phyloP scores from a whole-genome alignment of 2,329 filamentous ascomycete species.

The Microthyrium microscopicum region DNA sequence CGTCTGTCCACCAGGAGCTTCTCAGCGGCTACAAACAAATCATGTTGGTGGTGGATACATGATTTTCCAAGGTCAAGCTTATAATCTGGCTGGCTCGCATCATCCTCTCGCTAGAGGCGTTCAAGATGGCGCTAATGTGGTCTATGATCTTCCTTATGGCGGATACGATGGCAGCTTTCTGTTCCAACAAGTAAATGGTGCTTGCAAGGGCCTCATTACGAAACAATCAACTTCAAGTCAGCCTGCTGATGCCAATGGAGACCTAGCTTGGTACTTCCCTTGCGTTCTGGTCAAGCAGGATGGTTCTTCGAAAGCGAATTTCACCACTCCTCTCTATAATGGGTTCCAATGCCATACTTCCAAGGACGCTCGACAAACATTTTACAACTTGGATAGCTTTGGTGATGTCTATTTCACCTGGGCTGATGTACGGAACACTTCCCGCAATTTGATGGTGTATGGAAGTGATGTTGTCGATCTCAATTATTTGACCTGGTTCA shows the following conservation, averaged over 20 bases:
- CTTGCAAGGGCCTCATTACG: slow-evolving; percentile 83
- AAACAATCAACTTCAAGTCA: slow-evolving; percentile 54
- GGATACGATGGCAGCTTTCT: slow-evolving; percentile 82
- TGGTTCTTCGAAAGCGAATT: slow-evolving; percentile 63
- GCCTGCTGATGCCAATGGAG: slow-evolving; percentile 53
- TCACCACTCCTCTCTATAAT: slow-evolving; percentile 55
- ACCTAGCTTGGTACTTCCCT: slow-evolving; percentile 94
- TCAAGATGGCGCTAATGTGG: slow-evolving; percentile 55
- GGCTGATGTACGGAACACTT: slow-evolving; percentile 79
- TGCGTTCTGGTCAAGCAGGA: slow-evolving; percentile 88
- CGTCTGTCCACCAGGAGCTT: slow-evolving; percentile 59
- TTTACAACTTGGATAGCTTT: slow-evolving; percentile 56
- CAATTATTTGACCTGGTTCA: slow-evolving; percentile 79
- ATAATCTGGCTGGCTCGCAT: slow-evolving; percentile 58
- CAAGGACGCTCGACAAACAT: slow-evolving; percentile 46
- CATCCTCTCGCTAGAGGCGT: slow-evolving; percentile 75
- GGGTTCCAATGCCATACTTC: slow-evolving; percentile 87
- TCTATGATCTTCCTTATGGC: slow-evolving; percentile 45
- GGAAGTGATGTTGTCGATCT: slow-evolving; percentile 87
- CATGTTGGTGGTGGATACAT: slow-evolving; percentile 69
- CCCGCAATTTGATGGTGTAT: slow-evolving; percentile 84
- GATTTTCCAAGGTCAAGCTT: slow-evolving; percentile 90
- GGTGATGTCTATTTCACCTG: slow-evolving; percentile 94
- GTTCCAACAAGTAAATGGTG: slow-evolving; percentile 96
- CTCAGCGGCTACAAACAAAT: slow-evolving; percentile 59